Evolutionary conservation across 352 stramenopile species (phyloP).

Genomic region (Phytophthora palmivora): DNA sequence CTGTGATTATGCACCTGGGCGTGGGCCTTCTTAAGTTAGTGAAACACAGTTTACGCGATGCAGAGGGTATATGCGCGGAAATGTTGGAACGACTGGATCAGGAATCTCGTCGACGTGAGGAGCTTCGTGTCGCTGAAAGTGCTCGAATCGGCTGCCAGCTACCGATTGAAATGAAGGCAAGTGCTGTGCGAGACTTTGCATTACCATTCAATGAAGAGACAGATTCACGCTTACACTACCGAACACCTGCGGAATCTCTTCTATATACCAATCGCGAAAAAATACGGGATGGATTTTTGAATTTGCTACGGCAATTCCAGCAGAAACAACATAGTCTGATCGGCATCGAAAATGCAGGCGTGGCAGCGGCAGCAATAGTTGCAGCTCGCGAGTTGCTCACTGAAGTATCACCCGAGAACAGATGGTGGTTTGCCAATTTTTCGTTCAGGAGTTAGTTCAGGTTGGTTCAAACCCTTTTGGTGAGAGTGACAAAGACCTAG

Average conservation of each 20-base stretch:
- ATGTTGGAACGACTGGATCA: slow-evolving; percentile 42
- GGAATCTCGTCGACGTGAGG: slow-evolving; percentile 42
- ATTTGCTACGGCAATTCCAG: slow-evolving; percentile 65
- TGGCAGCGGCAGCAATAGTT: slow-evolving; percentile 32
- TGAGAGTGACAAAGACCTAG: slow-evolving; percentile 77
- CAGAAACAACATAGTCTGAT: slow-evolving; percentile 61
- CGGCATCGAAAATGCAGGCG: slow-evolving; percentile 44
- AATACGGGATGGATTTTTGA: slow-evolving; percentile 65
- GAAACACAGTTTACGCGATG: slow-evolving; percentile 33
- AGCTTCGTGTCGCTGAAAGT: slow-evolving; percentile 60
- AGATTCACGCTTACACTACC: slow-evolving; percentile 75
- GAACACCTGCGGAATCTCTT: slow-evolving; percentile 50
- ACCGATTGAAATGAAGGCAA: slow-evolving; percentile 65
- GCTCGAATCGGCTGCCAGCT: slow-evolving; percentile 56
- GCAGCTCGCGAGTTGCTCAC: slow-evolving; percentile 43
- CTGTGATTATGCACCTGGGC: slow-evolving; percentile 38
- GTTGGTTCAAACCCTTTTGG: slow-evolving; percentile 73
- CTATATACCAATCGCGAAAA: slow-evolving; percentile 79
- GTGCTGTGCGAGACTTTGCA: slow-evolving; percentile 55
- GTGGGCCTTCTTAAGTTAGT: slow-evolving; percentile 39
- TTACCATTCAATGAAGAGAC: slow-evolving; percentile 74
- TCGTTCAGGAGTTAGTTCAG: slow-evolving; percentile 73
- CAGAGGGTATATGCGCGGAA: slow-evolving; percentile 33
- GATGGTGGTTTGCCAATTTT: slow-evolving; percentile 85
- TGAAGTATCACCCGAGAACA: slow-evolving; percentile 59